Conservation (phyloP, 2,329 filamentous ascomycete genomes). For the Colletotrichum somersetense region DNA sequence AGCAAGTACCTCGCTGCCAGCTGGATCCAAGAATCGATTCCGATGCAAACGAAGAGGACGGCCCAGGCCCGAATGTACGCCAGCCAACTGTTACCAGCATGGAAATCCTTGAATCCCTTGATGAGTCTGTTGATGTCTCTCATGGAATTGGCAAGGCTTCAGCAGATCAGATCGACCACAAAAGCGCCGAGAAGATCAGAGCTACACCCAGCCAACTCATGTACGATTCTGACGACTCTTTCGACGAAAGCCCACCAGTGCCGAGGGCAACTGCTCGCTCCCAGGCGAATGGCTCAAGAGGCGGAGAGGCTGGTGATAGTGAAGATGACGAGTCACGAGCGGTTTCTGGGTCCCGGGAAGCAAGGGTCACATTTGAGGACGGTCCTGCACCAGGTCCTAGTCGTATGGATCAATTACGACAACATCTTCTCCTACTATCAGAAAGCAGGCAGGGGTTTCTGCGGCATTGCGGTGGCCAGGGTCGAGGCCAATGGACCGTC, state of each 20-base stretch:
- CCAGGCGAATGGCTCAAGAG: conserved; percentile 52
- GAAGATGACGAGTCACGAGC: conserved; percentile 40
- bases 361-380: conserved; percentile 67
- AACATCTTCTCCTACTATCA: conserved; percentile 79
- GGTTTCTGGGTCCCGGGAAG: conserved; percentile 49
- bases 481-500: conserved; percentile 83
- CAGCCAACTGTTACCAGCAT: conserved; percentile 62
- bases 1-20: conserved; percentile 76
- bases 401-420: conserved; percentile 72
- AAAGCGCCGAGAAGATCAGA: conserved; percentile 63
- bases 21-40: conserved; percentile 65
- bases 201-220: conserved; percentile 45
- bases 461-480: conserved; percentile 72
- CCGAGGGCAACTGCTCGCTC: conserved; percentile 42
- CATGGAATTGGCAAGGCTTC: conserved; percentile 69
- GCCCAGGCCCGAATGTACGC: conserved; percentile 43
- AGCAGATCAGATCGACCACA: conserved; percentile 60
- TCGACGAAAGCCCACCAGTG: conserved; percentile 46
- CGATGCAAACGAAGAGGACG: conserved; percentile 51
- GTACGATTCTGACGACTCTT: conserved; percentile 53
- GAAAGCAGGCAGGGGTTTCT: conserved; percentile 78
- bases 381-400: conserved; percentile 55
- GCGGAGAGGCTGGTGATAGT: conserved; percentile 49
- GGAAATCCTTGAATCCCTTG: conserved; percentile 68
- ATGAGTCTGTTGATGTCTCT: conserved; percentile 65